Percentiles rank a stretch among this genome's conserved stretches.
Evolutionary conservation across 805 yeast species (phyloP).

Genomic region (Cyberlindnera japonica): DNA sequence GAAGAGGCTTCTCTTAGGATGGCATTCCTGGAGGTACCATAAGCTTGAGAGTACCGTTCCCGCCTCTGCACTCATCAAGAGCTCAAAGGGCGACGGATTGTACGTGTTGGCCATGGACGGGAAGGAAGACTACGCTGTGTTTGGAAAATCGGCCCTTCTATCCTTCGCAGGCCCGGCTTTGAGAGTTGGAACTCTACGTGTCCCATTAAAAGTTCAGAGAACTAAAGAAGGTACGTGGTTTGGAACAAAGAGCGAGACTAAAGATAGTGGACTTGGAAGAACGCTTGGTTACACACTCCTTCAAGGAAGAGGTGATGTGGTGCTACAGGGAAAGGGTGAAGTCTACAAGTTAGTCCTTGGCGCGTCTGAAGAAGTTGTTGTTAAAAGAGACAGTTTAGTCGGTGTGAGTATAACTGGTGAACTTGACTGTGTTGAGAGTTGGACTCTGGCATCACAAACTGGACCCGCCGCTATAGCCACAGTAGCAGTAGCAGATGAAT

Average conservation of each 20-base stretch:
- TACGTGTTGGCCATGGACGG: constrained; percentile 48
- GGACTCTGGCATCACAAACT: background rate
- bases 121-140: constrained; percentile 57
- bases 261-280: constrained; percentile 16
- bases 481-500: background rate
- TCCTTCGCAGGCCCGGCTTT: constrained; percentile 53
- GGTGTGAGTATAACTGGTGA: constrained; percentile 48
- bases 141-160: constrained; percentile 45
- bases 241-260: constrained; percentile 16
- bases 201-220: constrained; percentile 38
- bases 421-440: constrained; percentile 10
- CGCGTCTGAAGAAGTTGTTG: constrained; percentile 45
- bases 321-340: constrained; percentile 52
- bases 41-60: constrained; percentile 37
- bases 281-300: constrained; percentile 42
- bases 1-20: constrained; percentile 42
- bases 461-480: too few relatives aligned
- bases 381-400: constrained; percentile 43
- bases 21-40: constrained; percentile 43
- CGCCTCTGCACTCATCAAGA: constrained; percentile 16
- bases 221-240: constrained; percentile 30
- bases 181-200: constrained; percentile 32
- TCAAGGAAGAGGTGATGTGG: constrained; percentile 56
- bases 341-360: constrained; percentile 44
- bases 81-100: constrained; percentile 9